Conservation (phyloP, 306 rosid genomes). For the Bauhinia variegata region DNA sequence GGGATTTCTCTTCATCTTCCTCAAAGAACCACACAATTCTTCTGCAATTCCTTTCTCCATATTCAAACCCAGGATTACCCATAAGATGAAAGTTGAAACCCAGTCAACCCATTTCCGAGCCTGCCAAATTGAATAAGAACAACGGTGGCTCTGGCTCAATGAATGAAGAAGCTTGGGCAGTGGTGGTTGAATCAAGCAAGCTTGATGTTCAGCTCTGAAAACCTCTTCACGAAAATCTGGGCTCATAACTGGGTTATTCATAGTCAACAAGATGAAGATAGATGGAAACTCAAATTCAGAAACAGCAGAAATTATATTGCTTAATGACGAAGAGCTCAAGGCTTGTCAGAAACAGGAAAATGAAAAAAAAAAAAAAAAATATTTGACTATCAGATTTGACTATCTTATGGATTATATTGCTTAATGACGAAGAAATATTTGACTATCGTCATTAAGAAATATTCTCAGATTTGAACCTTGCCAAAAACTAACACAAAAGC, state of each 20-base stretch:
- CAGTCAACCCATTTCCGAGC: slow-evolving; percentile 47
- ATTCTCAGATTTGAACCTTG: no score
- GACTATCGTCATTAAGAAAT: no score
- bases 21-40: slow-evolving; percentile 60
- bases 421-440: no score
- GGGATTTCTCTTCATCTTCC: slow-evolving; percentile 62
- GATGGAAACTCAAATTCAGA: no score
- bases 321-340: no score
- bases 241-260: slow-evolving; percentile 91
- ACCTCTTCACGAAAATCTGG: slow-evolving; percentile 87
- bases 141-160: slow-evolving; percentile 58
- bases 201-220: slow-evolving; percentile 80
- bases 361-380: no score
- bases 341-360: no score
- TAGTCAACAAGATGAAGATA: no score
- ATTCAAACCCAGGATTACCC: slow-evolving; percentile 16
- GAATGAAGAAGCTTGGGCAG: slow-evolving; percentile 45
- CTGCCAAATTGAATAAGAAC: slow-evolving; percentile 62
- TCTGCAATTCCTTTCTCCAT: slow-evolving; percentile 56
- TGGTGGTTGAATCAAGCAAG: slow-evolving; percentile 77
- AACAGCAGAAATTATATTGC: no score
- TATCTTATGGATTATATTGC: no score
- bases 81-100: slow-evolving; percentile 51
- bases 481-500: no score
- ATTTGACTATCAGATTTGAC: no score